A percentile compares a stretch with the other conserved stretches of the same genome.
These are phyloP conservation scores for Trapa bicornis DNA, from an alignment of 345 rosid species.

Conservation along the genomic window DNA sequence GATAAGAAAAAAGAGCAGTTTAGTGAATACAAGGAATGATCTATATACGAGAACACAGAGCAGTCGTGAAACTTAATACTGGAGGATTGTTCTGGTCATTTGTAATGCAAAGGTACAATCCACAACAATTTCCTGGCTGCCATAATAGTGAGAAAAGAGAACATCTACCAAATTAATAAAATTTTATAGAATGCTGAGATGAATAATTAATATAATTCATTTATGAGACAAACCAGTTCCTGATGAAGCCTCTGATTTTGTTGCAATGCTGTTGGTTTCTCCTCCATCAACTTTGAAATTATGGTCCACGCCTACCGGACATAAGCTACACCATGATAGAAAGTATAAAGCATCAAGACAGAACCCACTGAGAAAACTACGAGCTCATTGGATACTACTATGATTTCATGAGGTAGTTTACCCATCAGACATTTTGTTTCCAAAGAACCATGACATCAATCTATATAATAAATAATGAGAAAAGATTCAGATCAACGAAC, in stretches of 20 bases:
- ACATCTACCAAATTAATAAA: background rate
- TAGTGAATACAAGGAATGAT: background rate
- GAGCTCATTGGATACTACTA: background rate
- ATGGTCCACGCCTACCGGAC: conserved; percentile 51
- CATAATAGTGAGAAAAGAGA: background rate
- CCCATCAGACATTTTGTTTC: no score
- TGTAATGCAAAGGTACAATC: background rate
- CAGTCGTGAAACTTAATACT: background rate
- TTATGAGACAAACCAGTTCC: conserved; percentile 45
- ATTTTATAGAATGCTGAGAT: background rate
- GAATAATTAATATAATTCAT: background rate
- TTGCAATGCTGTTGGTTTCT: conserved; percentile 49
- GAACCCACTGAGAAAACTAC: background rate
- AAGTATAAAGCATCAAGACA: background rate
- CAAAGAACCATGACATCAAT: background rate
- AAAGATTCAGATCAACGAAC: background rate
- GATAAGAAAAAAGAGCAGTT: background rate
- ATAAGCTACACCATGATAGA: background rate
- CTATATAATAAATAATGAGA: background rate
- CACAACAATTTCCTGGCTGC: background rate
- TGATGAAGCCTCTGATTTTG: conserved; percentile 45
- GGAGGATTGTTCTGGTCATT: background rate
- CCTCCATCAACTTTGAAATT: conserved; percentile 62
- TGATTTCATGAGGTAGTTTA: background rate
- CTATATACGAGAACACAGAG: background rate